Conservation (phyloP, 768 basidiomycete species). For the Krasilnikovozyma curviuscula region DNA sequence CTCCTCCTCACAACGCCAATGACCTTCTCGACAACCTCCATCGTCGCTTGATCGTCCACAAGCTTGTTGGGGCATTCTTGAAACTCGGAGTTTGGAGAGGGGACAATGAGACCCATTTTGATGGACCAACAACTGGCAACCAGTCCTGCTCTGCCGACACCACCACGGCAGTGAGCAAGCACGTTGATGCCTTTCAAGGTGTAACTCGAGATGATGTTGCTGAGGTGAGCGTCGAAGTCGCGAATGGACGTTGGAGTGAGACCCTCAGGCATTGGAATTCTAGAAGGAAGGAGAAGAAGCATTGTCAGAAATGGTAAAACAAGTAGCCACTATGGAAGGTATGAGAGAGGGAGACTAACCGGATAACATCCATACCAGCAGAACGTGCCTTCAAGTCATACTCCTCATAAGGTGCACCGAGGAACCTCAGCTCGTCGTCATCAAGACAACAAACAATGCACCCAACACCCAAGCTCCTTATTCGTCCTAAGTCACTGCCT, state of each 20-base stretch:
- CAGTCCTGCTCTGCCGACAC: conserved; percentile 80
- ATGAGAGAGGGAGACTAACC: conserved; percentile 31
- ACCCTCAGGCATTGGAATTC: conserved; percentile 77
- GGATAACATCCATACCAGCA: conserved; percentile 58
- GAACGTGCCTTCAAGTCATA: conserved; percentile 45
- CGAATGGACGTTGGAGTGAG: conserved; percentile 46
- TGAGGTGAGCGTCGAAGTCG: conserved; percentile 46
- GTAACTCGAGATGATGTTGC: conserved; percentile 46
- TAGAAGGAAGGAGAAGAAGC: conserved; percentile 21
- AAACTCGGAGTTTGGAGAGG: neutral
- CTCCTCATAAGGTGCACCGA: conserved; percentile 70
- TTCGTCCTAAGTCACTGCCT: conserved; percentile 51
- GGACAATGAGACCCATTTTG: conserved; percentile 68
- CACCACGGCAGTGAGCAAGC: conserved; percentile 80
- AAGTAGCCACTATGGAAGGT: conserved; percentile 2
- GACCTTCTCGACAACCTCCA: conserved; percentile 50
- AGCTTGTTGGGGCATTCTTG: too few species aligned
- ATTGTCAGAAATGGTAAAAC: neutral
- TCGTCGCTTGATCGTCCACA: conserved; percentile 34
- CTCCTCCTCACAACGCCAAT: conserved; percentile 54
- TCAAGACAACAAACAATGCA: conserved; percentile 79
- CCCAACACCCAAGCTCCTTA: conserved; percentile 48
- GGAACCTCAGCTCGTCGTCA: conserved; percentile 57
- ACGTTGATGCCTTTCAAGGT: conserved; percentile 51
- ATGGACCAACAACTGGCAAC: conserved; percentile 84